These are phyloP conservation scores for Vigna mungo DNA, from an alignment of 306 rosid species.

Conservation along the genomic window DNA sequence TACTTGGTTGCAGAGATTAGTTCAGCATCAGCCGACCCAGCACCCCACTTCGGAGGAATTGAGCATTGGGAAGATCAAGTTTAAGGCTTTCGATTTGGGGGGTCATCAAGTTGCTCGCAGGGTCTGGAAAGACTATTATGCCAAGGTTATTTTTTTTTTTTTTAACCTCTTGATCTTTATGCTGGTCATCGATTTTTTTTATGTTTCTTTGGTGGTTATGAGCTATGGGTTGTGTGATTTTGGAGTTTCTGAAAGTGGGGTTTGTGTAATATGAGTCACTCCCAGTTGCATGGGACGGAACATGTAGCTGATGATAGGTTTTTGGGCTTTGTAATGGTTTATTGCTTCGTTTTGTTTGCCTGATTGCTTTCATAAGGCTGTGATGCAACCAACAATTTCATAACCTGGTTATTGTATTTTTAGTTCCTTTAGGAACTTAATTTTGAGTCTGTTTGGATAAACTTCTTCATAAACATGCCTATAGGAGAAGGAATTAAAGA, in stretches of 20 bases:
- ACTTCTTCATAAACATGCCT: neutral
- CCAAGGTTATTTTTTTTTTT: constrained; percentile 57
- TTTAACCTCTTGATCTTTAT: neutral
- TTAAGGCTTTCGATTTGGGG: constrained; percentile 93
- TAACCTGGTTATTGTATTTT: neutral
- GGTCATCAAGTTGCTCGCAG: constrained; percentile 90
- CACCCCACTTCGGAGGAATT: constrained; percentile 88
- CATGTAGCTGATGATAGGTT: neutral
- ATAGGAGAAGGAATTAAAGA: neutral
- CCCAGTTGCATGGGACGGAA: constrained; percentile 28
- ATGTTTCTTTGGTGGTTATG: neutral
- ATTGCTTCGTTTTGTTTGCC: constrained; percentile 6
- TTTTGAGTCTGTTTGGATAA: neutral
- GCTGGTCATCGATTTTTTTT: neutral
- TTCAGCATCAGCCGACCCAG: constrained; percentile 92
- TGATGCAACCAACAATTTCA: constrained; percentile 26
- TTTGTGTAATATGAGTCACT: constrained; percentile 19
- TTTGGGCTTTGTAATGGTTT: constrained; percentile 12
- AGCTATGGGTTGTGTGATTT: constrained; percentile 9
- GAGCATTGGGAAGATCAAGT: constrained; percentile 86
- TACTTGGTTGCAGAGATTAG: constrained; percentile 63
- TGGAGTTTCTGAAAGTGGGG: constrained; percentile 30
- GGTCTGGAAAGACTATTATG: constrained; percentile 92
- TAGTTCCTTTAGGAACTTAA: constrained; percentile 1
- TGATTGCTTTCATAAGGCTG: constrained; percentile 30